These are phyloP conservation scores for Brassica carinata DNA, from an alignment of 345 rosid genomes.

Conservation along the genomic window DNA sequence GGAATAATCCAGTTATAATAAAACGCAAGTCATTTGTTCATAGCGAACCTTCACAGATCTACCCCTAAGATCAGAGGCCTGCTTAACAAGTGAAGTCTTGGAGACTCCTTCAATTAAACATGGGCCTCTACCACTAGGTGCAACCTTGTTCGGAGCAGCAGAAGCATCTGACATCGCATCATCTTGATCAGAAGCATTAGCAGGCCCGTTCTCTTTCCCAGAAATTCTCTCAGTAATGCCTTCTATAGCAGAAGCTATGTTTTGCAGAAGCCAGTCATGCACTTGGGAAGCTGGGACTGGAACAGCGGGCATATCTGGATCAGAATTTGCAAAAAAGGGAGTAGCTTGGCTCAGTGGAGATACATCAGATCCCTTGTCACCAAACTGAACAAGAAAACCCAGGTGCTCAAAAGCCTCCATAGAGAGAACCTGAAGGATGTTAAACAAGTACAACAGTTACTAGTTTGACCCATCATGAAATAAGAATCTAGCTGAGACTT, in stretches of 20 bases:
- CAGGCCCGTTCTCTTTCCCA: slow-evolving; percentile 83
- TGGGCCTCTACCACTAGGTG: slow-evolving; percentile 66
- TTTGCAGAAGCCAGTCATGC: slow-evolving; percentile 87
- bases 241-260: slow-evolving; percentile 77
- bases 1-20: background rate
- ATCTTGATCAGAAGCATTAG: slow-evolving; percentile 73
- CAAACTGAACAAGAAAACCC: slow-evolving; percentile 91
- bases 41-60: slow-evolving; percentile 84
- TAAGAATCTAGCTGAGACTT: slow-evolving; percentile 9
- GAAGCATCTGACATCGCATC: slow-evolving; percentile 94
- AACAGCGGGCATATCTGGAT: slow-evolving; percentile 98
- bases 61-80: slow-evolving; percentile 86
- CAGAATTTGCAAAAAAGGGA: slow-evolving; percentile 98
- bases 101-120: slow-evolving; percentile 92
- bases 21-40: slow-evolving; percentile 4
- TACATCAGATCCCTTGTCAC: slow-evolving; percentile 84
- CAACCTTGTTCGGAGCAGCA: slow-evolving; percentile 64
- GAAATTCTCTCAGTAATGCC: slow-evolving; percentile 79
- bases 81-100: slow-evolving; percentile 80
- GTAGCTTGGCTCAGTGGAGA: slow-evolving; percentile 82
- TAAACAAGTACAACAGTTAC: slow-evolving; percentile 30
- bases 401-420: slow-evolving; percentile 98
- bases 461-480: slow-evolving; percentile 8
- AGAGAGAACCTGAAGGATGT: slow-evolving; percentile 68
- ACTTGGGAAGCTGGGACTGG: slow-evolving; percentile 90